These are phyloP conservation scores for Colletotrichum sp. DNA, from an alignment of 2,329 filamentous ascomycete species.

Conservation along the genomic window DNA sequence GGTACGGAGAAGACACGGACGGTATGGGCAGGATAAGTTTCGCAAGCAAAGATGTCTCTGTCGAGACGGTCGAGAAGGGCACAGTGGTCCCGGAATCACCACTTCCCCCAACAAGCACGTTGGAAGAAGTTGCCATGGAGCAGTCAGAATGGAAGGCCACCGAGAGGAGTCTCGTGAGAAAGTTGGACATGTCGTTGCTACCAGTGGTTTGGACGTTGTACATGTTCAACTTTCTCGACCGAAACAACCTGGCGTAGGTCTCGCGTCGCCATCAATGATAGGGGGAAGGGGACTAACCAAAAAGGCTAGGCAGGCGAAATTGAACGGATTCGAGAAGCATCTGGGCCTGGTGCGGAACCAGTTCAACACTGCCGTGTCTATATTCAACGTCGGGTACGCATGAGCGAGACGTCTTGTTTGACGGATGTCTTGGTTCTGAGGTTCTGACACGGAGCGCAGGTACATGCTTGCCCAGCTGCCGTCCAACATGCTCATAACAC, in stretches of 20 bases:
- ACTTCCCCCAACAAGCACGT: not conserved
- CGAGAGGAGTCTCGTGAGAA: conserved; percentile 22
- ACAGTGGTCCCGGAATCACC: not conserved
- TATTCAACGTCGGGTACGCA: conserved; percentile 16
- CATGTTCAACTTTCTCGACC: conserved; percentile 21
- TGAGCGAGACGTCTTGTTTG: not conserved
- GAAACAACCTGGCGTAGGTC: conserved; percentile 21
- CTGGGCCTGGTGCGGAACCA: conserved; percentile 15
- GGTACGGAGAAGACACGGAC: not conserved
- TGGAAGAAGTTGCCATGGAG: not conserved
- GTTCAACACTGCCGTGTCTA: conserved; percentile 14
- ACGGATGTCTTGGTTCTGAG: too few relatives aligned
- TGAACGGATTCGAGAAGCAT: conserved; percentile 13
- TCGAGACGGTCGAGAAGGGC: not conserved
- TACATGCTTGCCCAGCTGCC: conserved; percentile 25
- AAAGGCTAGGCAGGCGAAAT: conserved; percentile 7
- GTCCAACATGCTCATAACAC: conserved; percentile 25
- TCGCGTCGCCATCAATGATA: too few relatives aligned
- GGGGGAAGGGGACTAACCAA: not conserved
- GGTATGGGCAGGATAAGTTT: not conserved
- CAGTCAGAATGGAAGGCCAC: conserved; percentile 7
- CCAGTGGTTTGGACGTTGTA: conserved; percentile 19
- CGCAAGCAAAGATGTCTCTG: not conserved
- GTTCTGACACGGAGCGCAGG: not conserved
- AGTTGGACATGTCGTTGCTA: conserved; percentile 28